phyloP scores from a whole-genome alignment of 1,284 basidiomycete genomes.

The Taiwanofungus camphoratus region DNA sequence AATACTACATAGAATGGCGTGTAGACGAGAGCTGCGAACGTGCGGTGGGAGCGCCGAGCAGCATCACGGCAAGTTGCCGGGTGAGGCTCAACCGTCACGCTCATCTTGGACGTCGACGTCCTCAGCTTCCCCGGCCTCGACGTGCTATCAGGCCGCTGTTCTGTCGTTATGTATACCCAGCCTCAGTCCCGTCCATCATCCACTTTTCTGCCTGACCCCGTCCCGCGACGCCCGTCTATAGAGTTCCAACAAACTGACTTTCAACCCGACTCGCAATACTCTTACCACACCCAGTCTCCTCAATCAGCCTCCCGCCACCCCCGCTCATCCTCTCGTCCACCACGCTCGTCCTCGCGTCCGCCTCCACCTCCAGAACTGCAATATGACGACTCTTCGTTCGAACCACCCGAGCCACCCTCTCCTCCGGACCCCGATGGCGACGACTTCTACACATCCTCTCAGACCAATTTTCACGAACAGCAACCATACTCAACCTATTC shows the following conservation, averaged over 20 bases:
- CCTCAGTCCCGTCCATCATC: slow-evolving; percentile 1
- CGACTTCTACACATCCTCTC: slow-evolving; percentile 34
- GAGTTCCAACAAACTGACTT: slow-evolving; percentile 1
- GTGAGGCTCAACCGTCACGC: too few relatives aligned
- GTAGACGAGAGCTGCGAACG: too few relatives aligned
- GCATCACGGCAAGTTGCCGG: too few relatives aligned
- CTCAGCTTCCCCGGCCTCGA: not conserved
- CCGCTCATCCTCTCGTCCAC: slow-evolving; percentile 14
- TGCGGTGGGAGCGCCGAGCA: too few relatives aligned
- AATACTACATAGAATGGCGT: too few relatives aligned
- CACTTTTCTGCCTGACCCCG: slow-evolving; percentile 3
- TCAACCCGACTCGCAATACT: not conserved
- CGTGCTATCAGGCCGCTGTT: too few relatives aligned
- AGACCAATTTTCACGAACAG: slow-evolving; percentile 25
- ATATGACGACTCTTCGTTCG: slow-evolving; percentile 30
- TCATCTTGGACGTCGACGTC: not conserved
- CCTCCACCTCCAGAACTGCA: slow-evolving; percentile 22
- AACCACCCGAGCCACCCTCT: slow-evolving; percentile 20
- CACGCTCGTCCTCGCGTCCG: slow-evolving; percentile 19
- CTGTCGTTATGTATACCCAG: slow-evolving; percentile 7
- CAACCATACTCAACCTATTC: slow-evolving; percentile 23
- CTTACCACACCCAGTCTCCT: not conserved
- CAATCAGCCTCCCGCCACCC: slow-evolving; percentile 2
- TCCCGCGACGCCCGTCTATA: slow-evolving; percentile 4
- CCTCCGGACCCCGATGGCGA: slow-evolving; percentile 29